A percentile compares a stretch with the other conserved stretches of the same genome.
Evolutionary conservation across 257 asterid genomes (phyloP).

Genomic region (Catharanthus roseus): DNA sequence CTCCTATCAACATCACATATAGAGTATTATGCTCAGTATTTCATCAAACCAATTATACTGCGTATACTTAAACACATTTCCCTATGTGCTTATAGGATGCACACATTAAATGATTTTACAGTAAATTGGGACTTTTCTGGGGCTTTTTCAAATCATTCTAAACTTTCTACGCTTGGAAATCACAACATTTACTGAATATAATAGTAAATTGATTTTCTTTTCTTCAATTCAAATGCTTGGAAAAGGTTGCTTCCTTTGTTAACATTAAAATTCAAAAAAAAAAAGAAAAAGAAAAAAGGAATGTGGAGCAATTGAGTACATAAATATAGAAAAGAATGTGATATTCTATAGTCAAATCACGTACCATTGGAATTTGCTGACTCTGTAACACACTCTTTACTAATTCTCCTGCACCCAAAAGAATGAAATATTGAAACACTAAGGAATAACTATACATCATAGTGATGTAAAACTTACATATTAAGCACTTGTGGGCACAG

Average conservation of each 20-base stretch:
- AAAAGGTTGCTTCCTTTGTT: background rate
- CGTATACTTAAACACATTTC: background rate
- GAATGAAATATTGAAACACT: background rate
- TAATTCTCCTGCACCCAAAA: slow-evolving; percentile 16
- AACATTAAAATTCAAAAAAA: too few species aligned
- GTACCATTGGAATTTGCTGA: slow-evolving; percentile 23
- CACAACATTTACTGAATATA: background rate
- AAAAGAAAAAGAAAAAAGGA: too few species aligned
- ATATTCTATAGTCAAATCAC: too few species aligned
- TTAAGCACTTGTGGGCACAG: background rate
- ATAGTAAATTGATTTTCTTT: background rate
- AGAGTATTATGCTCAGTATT: background rate
- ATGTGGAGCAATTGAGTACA: too few species aligned
- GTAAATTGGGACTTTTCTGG: background rate
- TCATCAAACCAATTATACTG: background rate
- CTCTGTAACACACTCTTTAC: slow-evolving; percentile 10
- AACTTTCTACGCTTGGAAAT: background rate
- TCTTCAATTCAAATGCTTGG: background rate
- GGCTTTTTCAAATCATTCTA: background rate
- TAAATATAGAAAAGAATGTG: background rate
- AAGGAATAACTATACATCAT: too few species aligned
- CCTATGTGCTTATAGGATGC: background rate
- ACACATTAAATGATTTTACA: background rate
- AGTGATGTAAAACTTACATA: background rate
- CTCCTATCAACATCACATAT: background rate